Evolutionary conservation across 352 stramenopile species (phyloP).

Genomic region (Globisporangium middletonii): DNA sequence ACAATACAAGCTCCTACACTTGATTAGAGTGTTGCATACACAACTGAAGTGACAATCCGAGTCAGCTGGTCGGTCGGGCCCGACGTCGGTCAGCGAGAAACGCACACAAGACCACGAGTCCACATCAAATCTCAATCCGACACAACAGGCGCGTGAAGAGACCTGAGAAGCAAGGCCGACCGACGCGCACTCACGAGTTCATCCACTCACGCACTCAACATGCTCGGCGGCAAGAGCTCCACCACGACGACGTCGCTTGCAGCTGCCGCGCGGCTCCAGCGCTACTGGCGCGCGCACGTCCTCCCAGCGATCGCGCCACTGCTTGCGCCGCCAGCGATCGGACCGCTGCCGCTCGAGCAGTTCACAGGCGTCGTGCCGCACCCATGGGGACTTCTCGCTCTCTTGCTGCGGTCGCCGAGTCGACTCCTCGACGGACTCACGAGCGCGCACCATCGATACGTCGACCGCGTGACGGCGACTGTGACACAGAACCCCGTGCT

Average conservation of each 20-base stretch:
- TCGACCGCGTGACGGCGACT: constrained; percentile 58
- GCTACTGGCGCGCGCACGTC: constrained; percentile 5
- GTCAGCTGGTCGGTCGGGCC: too few relatives aligned
- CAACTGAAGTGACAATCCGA: too few relatives aligned
- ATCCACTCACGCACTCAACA: background rate
- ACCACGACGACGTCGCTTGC: background rate
- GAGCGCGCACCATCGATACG: constrained; percentile 55
- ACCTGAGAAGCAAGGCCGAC: too few relatives aligned
- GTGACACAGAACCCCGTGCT: constrained; percentile 69
- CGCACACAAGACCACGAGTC: too few relatives aligned
- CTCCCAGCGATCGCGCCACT: background rate
- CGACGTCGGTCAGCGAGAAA: too few relatives aligned
- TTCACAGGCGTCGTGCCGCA: constrained; percentile 24
- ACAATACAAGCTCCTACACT: too few relatives aligned
- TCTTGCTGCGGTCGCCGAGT: constrained; percentile 51
- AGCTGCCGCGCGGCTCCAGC: background rate
- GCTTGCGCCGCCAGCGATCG: background rate
- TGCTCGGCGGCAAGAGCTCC: constrained; percentile 3
- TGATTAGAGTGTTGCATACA: too few relatives aligned
- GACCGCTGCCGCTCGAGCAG: constrained; percentile 12
- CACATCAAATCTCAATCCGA: too few relatives aligned
- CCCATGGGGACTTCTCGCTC: constrained; percentile 51
- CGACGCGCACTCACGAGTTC: background rate
- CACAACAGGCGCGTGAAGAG: too few relatives aligned
- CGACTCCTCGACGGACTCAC: constrained; percentile 56